Base-by-base conservation (phyloP, 2,329 filamentous ascomycete genomes). In the Talaromyces sp. region DNA sequence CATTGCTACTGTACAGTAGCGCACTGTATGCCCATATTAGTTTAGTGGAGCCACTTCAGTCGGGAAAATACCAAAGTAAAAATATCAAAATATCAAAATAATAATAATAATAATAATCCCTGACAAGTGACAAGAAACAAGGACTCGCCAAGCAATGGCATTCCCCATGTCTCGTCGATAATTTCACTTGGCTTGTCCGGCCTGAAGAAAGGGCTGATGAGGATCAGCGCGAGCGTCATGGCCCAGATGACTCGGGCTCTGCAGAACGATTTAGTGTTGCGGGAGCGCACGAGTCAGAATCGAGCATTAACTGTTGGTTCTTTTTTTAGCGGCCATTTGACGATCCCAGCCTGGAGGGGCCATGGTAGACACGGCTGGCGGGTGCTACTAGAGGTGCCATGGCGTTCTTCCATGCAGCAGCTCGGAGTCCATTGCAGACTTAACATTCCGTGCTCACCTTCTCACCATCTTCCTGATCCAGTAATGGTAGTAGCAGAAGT, bases 131-230 rank as follows among this genome's bases (percentile, higher is more conserved):
- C 4, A 27, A 41, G n/a, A 24, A 24, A 35, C 19, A 36, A 36
- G 43, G 32, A 17, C 43, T 46, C 20, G 43, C 43, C 43, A 46
- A 46, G 43, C 30, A 17, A 35, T 33, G 11, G 16, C 16, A 35
- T 45, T 46, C 43, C 43, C 43, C 43, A 46, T 46, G 43, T 46
- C 43, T 46, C 30, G 35, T 19, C n/a, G 19, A 24, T 41, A 46
- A 19, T 39, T 39, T n/a, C 14, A 2, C 13, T 35, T 35, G 16
- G 3, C 9, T 27, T 11, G 14, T 22, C 10, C 8, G 20, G 29
- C 30, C 16, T 46, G 43, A 36, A 36, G 39, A 41, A 33, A 20
- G 32, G 32, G 17, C 13, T 17, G 19, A 32, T 20, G 29, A 30
- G 24, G 24, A 20, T 20, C 42, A 44, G 29, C 22, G 17, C 13